Base-by-base conservation (phyloP, 2,329 filamentous ascomycete genomes). In the Cercospora sesami region DNA sequence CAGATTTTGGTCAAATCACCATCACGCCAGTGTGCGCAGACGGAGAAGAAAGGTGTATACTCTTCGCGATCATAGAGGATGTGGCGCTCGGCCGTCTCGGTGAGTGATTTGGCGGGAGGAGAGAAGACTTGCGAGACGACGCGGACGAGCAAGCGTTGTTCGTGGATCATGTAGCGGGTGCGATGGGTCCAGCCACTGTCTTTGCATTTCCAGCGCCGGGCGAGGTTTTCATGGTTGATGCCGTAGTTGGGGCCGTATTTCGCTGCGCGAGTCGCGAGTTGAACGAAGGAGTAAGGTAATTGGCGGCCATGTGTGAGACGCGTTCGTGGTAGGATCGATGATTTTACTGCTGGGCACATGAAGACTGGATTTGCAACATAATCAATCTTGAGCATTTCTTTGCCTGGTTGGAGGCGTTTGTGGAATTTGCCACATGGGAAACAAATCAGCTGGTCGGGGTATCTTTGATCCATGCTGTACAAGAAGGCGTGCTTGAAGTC, bases 11-110 rank as follows among this genome's bases (percentile, higher is more conserved):
- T 88, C 16, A 90, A 78, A 39, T 87, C 80, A 18, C 87, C 87
- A 69, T 89, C 85, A 18, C 83, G 81, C 87, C 87, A 90, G 75
- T 90, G 87, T 1, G 85, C 82, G 71, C 87, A 90, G 0, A 83
- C 85, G 10, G 85, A 87, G 77, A 89, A 89, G 75, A 86, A 89
- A 0, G 87, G 87, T 63, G 81, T 84, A 77, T 87, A 89, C 72
- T 89, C 86, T 62, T 86, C 84, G 66, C 85, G 82, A 31, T 83
- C 86, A 77, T 86, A 89, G 1, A 89, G 81, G 2, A 89, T 80
- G 64, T 87, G 79, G 1, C 87, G 84, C 71, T 85, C 81, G 4
- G 80, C 82, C 4, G 83, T 84, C 5, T 82, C 79, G 0, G 86
- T 84, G 28, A 88, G 80, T n/a, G 68, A 68, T 18, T 67, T 65